phyloP scores from a whole-genome alignment of 2,329 filamentous ascomycete genomes.

The Dryadomyces sulphureus region DNA sequence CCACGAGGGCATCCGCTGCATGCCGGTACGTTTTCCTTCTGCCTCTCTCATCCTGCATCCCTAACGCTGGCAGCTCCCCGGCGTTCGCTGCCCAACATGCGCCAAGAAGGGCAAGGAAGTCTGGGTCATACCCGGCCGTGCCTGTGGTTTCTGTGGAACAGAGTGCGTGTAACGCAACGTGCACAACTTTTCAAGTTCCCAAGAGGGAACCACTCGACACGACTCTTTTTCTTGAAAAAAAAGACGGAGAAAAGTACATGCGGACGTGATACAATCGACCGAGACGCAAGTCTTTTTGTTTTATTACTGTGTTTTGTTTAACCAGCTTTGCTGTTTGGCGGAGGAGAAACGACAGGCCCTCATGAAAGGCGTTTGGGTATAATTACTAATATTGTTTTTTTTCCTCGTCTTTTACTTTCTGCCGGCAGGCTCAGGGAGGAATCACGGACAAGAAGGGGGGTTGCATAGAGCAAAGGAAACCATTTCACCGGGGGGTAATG shows the following conservation, averaged over 20 bases:
- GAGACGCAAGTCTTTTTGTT: background rate
- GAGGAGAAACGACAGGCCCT: background rate
- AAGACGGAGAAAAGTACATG: background rate
- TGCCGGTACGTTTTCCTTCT: conserved; percentile 6
- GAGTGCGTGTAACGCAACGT: conserved; percentile 9
- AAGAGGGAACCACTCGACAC: too few species aligned
- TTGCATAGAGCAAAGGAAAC: too few species aligned
- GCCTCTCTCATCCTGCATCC: background rate
- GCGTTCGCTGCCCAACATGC: conserved; percentile 13
- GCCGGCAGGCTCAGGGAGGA: background rate
- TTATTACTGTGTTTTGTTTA: background rate
- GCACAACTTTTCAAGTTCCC: too few species aligned
- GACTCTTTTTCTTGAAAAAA: background rate
- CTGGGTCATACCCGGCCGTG: conserved; percentile 14
- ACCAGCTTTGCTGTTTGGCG: background rate
- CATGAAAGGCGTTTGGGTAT: background rate
- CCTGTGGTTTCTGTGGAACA: conserved; percentile 14
- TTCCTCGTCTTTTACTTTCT: background rate
- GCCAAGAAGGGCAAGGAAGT: conserved; percentile 13
- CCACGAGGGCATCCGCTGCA: conserved; percentile 6
- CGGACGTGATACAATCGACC: background rate
- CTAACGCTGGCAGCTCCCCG: conserved; percentile 9
- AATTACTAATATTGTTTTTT: conserved; percentile 3
- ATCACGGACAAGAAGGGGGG: background rate
- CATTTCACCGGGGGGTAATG: too few species aligned